Evolutionary conservation across 768 basidiomycete genomes (phyloP), one percentile per base, ranked within the genome.

Genomic region (Hypsizygus marmoreus): DNA sequence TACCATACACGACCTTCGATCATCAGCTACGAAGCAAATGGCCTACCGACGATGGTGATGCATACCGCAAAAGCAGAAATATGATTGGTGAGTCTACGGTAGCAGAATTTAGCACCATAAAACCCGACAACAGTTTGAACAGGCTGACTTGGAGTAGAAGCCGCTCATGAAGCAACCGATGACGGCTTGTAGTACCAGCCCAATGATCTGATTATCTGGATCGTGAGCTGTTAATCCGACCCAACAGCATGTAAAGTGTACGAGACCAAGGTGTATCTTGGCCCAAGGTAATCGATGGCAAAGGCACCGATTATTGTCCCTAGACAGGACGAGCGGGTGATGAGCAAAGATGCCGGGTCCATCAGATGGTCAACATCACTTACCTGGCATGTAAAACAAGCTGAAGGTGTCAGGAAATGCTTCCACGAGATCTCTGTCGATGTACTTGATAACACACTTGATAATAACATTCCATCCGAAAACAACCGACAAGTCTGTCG

Each of bases 121-220:
- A n/a, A n/a, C n/a, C n/a, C n/a, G n/a, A n/a, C n/a, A n/a, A n/a
- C n/a, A n/a, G n/a, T n/a, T n/a, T 12, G 16, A 30, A 31, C 13
- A 8, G 19, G 56, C 72, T 33, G 48, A 80, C 65, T 72, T 67
- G 14, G 45, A 54, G 65, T 94, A 97, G 16, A 81, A 67, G 0
- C 91, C 94, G 47, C 88, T 88, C 85, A 97, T 90, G 63, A 90
- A 78, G 67, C 95, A 97, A 4, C 94, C 90, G 36, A 89, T 68
- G 45, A 88, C 33, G 2, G 86, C 82, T 60, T 91, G 89, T n/a
- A 65, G 54, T 14, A 89, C 42, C n/a, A 91, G 74, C 34, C 89
- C 88, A 14, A 59, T 47, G 49, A 90, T 88, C 86, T 87, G 51
- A 6, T 30, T 26, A 12, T 12, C 28, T 19, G 24, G n/a, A 40